Evolutionary conservation across 202 grass and related monocot species (phyloP).

Genomic region (Zoysia matrella): DNA sequence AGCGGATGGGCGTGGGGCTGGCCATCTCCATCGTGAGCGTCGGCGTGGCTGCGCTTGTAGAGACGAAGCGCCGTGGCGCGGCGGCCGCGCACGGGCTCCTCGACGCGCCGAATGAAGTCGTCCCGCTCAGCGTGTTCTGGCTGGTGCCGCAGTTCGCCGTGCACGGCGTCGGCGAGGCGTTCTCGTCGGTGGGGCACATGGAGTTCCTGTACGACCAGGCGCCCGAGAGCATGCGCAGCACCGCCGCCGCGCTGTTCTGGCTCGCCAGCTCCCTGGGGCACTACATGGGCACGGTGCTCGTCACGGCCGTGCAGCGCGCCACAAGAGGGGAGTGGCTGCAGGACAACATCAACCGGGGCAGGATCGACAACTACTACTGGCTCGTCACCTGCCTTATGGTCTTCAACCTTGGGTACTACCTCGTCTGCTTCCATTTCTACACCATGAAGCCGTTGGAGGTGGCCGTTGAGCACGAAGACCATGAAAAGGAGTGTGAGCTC

Average conservation of each 20-base stretch:
- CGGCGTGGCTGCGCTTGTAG: constrained; percentile 51
- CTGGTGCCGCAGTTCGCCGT: not conserved
- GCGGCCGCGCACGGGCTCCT: constrained; percentile 41
- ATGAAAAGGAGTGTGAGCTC: constrained; percentile 30
- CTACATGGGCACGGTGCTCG: constrained; percentile 59
- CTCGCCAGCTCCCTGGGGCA: constrained; percentile 41
- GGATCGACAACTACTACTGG: constrained; percentile 65
- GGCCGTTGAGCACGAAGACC: not conserved
- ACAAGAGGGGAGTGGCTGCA: constrained; percentile 52
- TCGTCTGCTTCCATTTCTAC: constrained; percentile 49
- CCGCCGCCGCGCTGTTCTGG: constrained; percentile 60
- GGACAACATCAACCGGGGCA: constrained; percentile 60
- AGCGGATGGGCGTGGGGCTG: constrained; percentile 60
- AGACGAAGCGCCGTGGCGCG: constrained; percentile 45
- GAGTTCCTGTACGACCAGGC: constrained; percentile 67
- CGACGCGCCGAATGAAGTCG: not conserved
- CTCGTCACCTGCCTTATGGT: constrained; percentile 49
- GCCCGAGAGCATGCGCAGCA: constrained; percentile 64
- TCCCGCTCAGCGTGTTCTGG: constrained; percentile 31
- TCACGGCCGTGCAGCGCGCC: constrained; percentile 45
- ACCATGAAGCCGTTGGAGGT: constrained; percentile 49
- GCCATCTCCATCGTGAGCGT: constrained; percentile 42
- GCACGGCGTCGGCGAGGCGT: constrained; percentile 40
- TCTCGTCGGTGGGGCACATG: constrained; percentile 53
- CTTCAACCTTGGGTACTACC: constrained; percentile 47